Conservation (phyloP, 495 filamentous ascomycete species). For the Immersiella caudata region DNA sequence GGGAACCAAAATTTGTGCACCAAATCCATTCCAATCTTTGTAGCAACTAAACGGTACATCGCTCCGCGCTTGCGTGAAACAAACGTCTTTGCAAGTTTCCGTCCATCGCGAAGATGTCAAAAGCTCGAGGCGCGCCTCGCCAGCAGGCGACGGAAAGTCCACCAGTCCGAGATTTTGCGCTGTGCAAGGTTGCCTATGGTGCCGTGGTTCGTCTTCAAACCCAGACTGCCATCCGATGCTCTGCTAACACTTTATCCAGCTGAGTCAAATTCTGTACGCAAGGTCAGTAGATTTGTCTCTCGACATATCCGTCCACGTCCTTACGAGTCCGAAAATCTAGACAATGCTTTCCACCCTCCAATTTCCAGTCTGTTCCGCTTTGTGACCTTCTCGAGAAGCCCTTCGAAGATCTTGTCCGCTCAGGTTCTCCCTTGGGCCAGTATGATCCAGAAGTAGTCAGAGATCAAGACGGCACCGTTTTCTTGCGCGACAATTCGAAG, state of each 20-base stretch:
- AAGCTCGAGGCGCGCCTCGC: not conserved
- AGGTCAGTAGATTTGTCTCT: slow-evolving; percentile 19
- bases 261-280: slow-evolving; percentile 33
- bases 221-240: not conserved
- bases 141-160: not conserved
- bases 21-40: not conserved
- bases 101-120: not conserved
- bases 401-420: slow-evolving; percentile 27
- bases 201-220: slow-evolving; percentile 18
- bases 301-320: not conserved
- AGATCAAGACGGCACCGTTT: slow-evolving; percentile 23
- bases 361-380: slow-evolving; percentile 27
- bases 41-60: not conserved
- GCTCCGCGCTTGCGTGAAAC: not conserved
- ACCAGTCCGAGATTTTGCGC: slow-evolving; percentile 18
- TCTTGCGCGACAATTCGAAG: slow-evolving; percentile 14
- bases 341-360: slow-evolving; percentile 24
- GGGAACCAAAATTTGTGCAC: not conserved
- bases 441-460: slow-evolving; percentile 21
- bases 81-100: not conserved
- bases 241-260: slow-evolving; percentile 11
- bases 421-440: slow-evolving; percentile 5
- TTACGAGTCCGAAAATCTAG: slow-evolving; percentile 17
- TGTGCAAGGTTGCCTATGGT: slow-evolving; percentile 30
- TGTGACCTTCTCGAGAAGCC: slow-evolving; percentile 12